Conservation (phyloP, 768 basidiomycete species). For the Clathrus columnatus region DNA sequence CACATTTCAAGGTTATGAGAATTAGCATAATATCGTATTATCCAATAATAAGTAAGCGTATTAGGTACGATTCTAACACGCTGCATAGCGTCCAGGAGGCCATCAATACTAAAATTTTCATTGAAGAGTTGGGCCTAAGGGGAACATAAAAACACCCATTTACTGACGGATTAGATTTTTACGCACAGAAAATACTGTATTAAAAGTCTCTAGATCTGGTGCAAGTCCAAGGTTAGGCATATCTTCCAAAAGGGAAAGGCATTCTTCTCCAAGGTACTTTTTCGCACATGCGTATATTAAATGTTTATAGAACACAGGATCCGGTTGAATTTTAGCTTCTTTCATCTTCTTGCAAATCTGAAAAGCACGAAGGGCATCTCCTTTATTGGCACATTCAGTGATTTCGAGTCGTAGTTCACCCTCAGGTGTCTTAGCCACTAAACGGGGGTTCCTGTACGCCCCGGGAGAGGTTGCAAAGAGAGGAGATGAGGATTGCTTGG, state of each 20-base stretch:
- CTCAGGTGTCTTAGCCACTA: not conserved
- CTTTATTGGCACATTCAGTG: not conserved
- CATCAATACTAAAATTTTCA: constrained; percentile 21
- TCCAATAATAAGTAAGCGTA: constrained; percentile 40
- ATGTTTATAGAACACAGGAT: constrained; percentile 45
- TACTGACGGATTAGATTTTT: constrained; percentile 1
- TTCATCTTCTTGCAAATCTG: constrained; percentile 51
- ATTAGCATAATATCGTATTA: constrained; percentile 40
- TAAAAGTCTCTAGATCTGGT: constrained; percentile 45
- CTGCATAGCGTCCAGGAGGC: constrained; percentile 49
- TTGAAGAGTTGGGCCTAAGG: constrained; percentile 21
- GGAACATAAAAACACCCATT: not conserved
- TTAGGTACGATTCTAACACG: constrained; percentile 40
- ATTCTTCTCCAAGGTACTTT: constrained; percentile 38
- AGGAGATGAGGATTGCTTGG: not conserved
- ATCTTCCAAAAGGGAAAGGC: constrained; percentile 61
- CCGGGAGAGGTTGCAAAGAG: not conserved
- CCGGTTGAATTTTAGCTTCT: constrained; percentile 39
- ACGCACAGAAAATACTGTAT: constrained; percentile 51
- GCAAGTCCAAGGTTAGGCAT: constrained; percentile 45
- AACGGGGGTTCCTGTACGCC: not conserved
- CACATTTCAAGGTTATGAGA: constrained; percentile 56
- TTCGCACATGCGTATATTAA: constrained; percentile 43
- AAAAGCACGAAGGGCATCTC: constrained; percentile 25
- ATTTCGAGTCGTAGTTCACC: not conserved